A percentile compares a stretch with the other conserved stretches of the same genome.
Evolutionary conservation across 1,139 yeast genomes (phyloP).

Genomic region (Candida dubliniensis): DNA sequence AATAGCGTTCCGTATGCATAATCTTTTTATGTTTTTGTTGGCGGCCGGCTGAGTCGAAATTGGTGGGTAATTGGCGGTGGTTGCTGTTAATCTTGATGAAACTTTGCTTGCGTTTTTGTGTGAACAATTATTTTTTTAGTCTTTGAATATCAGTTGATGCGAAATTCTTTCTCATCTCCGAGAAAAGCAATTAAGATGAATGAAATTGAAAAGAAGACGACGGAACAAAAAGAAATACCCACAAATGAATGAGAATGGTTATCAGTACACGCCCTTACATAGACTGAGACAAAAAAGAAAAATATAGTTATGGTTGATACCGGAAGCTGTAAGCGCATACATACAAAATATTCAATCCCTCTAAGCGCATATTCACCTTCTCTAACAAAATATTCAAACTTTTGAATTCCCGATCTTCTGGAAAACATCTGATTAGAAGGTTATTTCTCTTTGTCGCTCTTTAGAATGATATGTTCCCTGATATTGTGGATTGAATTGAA

Average conservation of each 20-base stretch:
- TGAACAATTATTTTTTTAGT: neutral
- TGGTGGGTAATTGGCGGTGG: no score
- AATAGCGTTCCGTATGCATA: constrained; percentile 6
- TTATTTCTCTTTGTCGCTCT: no score
- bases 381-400: neutral
- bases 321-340: constrained; percentile 9
- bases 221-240: neutral
- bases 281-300: no score
- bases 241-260: neutral
- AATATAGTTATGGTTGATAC: no score
- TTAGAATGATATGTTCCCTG: no score
- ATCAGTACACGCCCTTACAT: neutral
- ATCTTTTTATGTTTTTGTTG: neutral
- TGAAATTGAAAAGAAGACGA: neutral
- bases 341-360: neutral
- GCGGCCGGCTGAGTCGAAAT: neutral
- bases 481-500: no score
- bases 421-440: no score
- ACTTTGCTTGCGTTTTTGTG: no score
- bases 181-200: neutral
- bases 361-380: constrained; percentile 5
- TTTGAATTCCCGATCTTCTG: neutral
- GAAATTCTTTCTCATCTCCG: constrained; percentile 2
- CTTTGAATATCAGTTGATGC: constrained; percentile 4
- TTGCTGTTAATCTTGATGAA: no score